Percentiles rank a stretch among this genome's conserved stretches.
phyloP scores from a whole-genome alignment of 192 early-diverging fungal genomes.

The Gigaspora rosea region DNA sequence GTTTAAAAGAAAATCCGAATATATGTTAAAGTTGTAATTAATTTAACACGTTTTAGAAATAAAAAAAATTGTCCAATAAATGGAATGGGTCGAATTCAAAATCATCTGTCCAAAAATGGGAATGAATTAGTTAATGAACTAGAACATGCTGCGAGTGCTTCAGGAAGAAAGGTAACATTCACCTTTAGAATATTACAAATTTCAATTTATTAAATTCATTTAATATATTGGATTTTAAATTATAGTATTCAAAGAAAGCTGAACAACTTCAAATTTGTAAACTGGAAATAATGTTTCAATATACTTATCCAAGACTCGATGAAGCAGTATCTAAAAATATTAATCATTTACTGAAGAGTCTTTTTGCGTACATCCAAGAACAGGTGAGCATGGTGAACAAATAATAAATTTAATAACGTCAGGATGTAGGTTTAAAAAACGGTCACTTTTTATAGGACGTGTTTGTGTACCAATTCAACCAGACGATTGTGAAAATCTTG shows the following conservation, averaged over 20 bases:
- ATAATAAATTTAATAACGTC: neutral
- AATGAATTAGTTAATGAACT: constrained; percentile 41
- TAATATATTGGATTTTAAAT: neutral
- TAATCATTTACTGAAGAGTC: constrained; percentile 95
- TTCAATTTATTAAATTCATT: neutral
- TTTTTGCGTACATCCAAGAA: constrained; percentile 96
- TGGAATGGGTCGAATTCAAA: constrained; percentile 43
- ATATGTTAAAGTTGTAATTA: neutral
- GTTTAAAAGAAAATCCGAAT: neutral
- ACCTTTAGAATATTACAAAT: neutral
- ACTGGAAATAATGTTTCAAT: constrained; percentile 86
- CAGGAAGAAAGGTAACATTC: constrained; percentile 1
- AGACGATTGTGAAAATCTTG: constrained; percentile 74
- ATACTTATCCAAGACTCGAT: constrained; percentile 91
- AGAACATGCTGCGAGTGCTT: constrained; percentile 10
- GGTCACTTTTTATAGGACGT: constrained; percentile 51
- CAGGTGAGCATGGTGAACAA: constrained; percentile 58
- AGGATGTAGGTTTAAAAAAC: neutral
- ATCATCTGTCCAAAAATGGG: constrained; percentile 49
- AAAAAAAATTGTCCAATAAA: constrained; percentile 36
- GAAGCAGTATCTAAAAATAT: constrained; percentile 87
- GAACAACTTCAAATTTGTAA: constrained; percentile 43
- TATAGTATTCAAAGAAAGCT: constrained; percentile 39
- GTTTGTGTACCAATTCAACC: constrained; percentile 93
- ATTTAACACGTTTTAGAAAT: constrained; percentile 20